Conservation (phyloP, 2,329 filamentous ascomycete species). For the Penicillium frequentans region DNA sequence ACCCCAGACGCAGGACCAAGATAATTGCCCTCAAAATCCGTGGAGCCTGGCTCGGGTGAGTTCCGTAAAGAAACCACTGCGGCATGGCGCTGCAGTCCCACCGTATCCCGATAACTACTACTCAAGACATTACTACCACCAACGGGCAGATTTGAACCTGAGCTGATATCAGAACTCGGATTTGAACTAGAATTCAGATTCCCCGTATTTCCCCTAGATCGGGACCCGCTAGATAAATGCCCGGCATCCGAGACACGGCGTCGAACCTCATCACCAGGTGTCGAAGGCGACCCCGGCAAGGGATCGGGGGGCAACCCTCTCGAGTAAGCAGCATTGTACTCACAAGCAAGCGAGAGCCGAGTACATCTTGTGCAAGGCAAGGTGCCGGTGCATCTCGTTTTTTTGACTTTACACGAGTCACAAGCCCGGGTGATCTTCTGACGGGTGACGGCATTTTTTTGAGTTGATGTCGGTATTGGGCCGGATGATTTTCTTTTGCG, state of each 20-base stretch:
- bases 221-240: slow-evolving; percentile 2
- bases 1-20: slow-evolving; percentile 55
- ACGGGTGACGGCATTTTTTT: slow-evolving; percentile 22
- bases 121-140: neutral
- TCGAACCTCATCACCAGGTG: neutral
- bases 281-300: slow-evolving; percentile 11
- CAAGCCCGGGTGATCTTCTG: slow-evolving; percentile 42
- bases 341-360: slow-evolving; percentile 32
- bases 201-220: neutral
- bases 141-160: neutral
- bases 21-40: slow-evolving; percentile 57
- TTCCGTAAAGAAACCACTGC: slow-evolving; percentile 23
- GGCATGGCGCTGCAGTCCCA: slow-evolving; percentile 5
- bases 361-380: slow-evolving; percentile 37
- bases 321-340: slow-evolving; percentile 40
- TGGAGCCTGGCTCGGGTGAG: slow-evolving; percentile 49
- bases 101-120: neutral
- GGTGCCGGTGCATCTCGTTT: slow-evolving; percentile 39
- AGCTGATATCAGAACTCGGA: neutral
- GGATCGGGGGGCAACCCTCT: slow-evolving; percentile 38
- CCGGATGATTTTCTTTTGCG: slow-evolving; percentile 34
- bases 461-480: slow-evolving; percentile 7
- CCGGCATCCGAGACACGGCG: neutral
- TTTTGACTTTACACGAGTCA: slow-evolving; percentile 41
- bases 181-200: neutral